Base-by-base conservation (phyloP, 139 green algal genomes). In the Picochlorum sp. region DNA sequence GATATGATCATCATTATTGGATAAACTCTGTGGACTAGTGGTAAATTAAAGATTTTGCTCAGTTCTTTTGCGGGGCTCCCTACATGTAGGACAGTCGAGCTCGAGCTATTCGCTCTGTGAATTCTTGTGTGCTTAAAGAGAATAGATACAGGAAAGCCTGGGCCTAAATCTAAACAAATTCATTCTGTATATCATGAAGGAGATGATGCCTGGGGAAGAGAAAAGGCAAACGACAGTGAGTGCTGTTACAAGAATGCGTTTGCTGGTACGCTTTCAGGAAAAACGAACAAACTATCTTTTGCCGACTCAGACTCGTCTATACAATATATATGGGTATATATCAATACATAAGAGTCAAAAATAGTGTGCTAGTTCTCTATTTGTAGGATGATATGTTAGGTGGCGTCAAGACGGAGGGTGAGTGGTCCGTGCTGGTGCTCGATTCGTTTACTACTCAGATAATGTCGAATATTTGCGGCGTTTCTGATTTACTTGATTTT, bases 381-480 rank as follows among this genome's bases (percentile, higher is more conserved):
- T n/a, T n/a, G n/a, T 68, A 79, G 73, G 60, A 70, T 28, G 85
- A 91, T 18, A 85, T 93, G 81, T 69, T 93, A 20, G 80, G 85
- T 2, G 68, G 39, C 25, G 73, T 89, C 18, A 51, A 61, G 16
- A 60, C 66, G 12, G 64, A 81, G 1, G 73, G 68, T 6, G 69
- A 81, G 0, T 95, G 86, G 86, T 78, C 76, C 22, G 86, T 91
- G 40, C 78, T 95, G 12, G 62, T 95, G 10, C 61, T 95, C 55
- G 87, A 95, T 45, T 36, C 58, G 2, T 44, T 86, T 12, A 93
- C 82, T 25, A 93, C 84, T 1, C 68, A 65, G 3, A 72, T 89
- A 4, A 72, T 84, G 47, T 84, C 77, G 4, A 70, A 64, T 20
- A 64, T 70, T 9, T 64, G 77, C 51, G 61, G 70, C 7, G 78